A percentile compares a stretch with the other conserved stretches of the same genome.
Evolutionary conservation across 495 filamentous ascomycete genomes (phyloP).

Genomic region (Aspergillus biplanus): DNA sequence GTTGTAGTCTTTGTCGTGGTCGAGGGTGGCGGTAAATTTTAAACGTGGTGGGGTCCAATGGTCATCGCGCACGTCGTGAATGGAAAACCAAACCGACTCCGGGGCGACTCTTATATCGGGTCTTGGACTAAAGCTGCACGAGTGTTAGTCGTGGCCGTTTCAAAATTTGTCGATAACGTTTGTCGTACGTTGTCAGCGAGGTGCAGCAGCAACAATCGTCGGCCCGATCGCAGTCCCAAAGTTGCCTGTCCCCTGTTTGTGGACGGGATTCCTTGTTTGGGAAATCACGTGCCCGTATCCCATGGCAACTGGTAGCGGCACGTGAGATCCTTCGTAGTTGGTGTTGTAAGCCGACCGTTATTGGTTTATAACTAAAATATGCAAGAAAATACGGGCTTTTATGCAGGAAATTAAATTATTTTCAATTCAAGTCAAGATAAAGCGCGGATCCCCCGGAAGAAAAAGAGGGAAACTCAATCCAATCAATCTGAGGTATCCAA

Average conservation of each 20-base stretch:
- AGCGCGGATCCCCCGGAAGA: no score
- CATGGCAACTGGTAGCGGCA: constrained; percentile 14
- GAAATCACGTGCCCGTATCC: constrained; percentile 18
- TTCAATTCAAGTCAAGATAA: no score
- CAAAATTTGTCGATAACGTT: constrained; percentile 4
- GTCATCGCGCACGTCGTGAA: constrained; percentile 17
- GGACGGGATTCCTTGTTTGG: constrained; percentile 18
- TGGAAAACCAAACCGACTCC: background rate
- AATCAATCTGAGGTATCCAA: no score
- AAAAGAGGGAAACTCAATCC: no score
- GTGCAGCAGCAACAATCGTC: constrained; percentile 9
- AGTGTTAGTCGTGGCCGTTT: background rate
- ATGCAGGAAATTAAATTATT: no score
- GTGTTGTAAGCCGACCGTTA: no score
- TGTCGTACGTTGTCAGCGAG: constrained; percentile 20
- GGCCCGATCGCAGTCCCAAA: constrained; percentile 11
- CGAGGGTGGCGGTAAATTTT: background rate
- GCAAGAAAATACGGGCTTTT: no score
- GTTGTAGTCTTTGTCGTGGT: background rate
- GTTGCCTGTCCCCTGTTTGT: constrained; percentile 14
- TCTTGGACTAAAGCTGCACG: background rate
- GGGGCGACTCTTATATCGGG: background rate
- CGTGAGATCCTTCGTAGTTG: background rate
- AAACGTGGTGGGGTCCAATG: constrained; percentile 4
- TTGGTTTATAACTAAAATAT: no score